Evolutionary conservation across 768 basidiomycete species (phyloP), one percentile per base, ranked within the genome.

Genomic region (Leccinellum luteum): DNA sequence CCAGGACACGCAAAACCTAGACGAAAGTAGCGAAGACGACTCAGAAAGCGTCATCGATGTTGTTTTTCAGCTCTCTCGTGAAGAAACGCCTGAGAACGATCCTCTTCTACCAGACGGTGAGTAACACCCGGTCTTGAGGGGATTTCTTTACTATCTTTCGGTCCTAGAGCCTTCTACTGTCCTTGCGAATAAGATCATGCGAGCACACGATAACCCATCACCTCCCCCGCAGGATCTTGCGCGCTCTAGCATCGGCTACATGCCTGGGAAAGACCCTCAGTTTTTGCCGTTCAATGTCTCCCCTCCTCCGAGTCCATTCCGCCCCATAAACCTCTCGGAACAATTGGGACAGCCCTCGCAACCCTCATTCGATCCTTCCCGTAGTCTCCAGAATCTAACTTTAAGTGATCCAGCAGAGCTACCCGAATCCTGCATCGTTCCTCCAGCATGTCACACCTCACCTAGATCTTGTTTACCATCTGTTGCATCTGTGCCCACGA

Each of bases 141-240:
- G 52, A 51, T 52, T 47, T 31, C 48, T 52, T 62, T 28, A 55
- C 54, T 23, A 60, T 62, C 51, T 12, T 43, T 35, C 44, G n/a
- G 23, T 17, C 38, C 27, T 60, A 83, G 89, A 90, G 66, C 88
- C 87, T 9, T 81, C 87, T 2, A 86, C 87, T 55, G 78, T 79
- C 5, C 74, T 92, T 50, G 90, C 86, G 31, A 81, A 75, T 60
- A 84, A 74, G 71, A 82, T 92, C 48, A 78, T 86, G 47, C 79
- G 83, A 51, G 89, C 90, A 52, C 81, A 83, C 56, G 85, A 84
- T 64, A 92, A 92, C 64, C 90, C 90, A 17, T 91, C 89, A 17
- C 89, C 89, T 17, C 83, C 83, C 5, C 83, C 83, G 28, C 64
- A 52, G 43, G 63, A 63, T 48, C 61, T 51, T 45, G 61, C 62